A percentile compares a stretch with the other conserved stretches of the same genome.
Conservation (phyloP, 139 green algal species). For the Chlamydomonas schloesseri region DNA sequence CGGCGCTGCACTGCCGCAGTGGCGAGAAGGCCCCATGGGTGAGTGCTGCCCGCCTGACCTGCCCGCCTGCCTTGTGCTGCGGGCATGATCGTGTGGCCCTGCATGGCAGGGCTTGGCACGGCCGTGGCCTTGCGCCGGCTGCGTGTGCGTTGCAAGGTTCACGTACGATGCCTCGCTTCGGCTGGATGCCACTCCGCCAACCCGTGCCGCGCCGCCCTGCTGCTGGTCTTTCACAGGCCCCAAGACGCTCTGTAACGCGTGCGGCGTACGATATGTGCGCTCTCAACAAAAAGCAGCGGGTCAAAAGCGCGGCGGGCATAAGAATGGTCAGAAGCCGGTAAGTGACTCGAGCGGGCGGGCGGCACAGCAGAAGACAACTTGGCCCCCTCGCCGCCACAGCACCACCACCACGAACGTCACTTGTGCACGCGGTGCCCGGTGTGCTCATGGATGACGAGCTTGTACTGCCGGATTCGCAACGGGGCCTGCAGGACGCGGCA, state of each 20-base stretch:
- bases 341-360: not conserved
- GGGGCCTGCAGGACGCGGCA: not conserved
- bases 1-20: conserved; percentile 32
- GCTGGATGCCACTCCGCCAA: no score
- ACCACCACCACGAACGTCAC: no score
- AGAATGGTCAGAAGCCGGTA: conserved; percentile 34
- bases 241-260: conserved; percentile 74
- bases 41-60: not conserved
- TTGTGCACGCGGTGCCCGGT: no score
- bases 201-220: not conserved
- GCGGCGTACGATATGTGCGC: conserved; percentile 65
- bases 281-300: conserved; percentile 33
- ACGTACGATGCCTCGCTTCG: no score
- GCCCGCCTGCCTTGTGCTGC: not conserved
- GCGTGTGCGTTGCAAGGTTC: no score
- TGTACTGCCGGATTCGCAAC: not conserved
- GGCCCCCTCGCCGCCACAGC: no score
- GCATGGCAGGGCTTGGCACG: no score
- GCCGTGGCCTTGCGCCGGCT: no score
- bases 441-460: no score
- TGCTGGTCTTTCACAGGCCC: conserved; percentile 43
- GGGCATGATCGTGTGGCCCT: no score
- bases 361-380: no score
- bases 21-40: conserved; percentile 65
- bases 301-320: conserved; percentile 19